Evolutionary conservation across 106 monocot species (phyloP), one percentile per base, ranked within the genome.

Genomic region (Dendrobium catenatum): DNA sequence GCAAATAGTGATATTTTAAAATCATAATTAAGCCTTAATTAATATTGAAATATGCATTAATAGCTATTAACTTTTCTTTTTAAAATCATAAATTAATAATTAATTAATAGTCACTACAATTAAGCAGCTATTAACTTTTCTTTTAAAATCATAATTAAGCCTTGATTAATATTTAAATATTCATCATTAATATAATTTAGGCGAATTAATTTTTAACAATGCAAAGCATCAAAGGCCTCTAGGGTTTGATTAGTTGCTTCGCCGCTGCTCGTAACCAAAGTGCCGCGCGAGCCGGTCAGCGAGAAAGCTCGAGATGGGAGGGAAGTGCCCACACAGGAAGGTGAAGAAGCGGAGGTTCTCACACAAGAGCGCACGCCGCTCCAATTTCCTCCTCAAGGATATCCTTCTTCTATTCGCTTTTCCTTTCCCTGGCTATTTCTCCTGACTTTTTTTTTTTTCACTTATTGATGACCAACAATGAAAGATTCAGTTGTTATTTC

Each of bases 311-410:
- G 72, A 56, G 70, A 98, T 98, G 97, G 97, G 97, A 43, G 97
- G 97, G 24, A 98, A 94, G 88, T 98, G 97, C 74, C 97, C 97
- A 44, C 88, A 92, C 78, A 86, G 97, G 88, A 94, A 93, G 79
- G 89, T 93, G 79, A 98, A 98, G 94, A 95, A 94, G 89, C 85
- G 97, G 59, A 72, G 94, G 58, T 83, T 93, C 73, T 92, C 97
- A 24, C 91, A 98, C 91, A 94, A 98, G 61, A 84, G 89, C 2
- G 83, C 84, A 42, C 94, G 94, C 46, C 94, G 97, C 73, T 80
- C 89, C 92, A 98, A 91, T 49, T 98, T 98, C 84, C 82, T 86
- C 10, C 68, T 94, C 68, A 98, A 98, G 80, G 97, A 91, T 92
- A 95, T 95, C 91, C 88, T 84, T 84, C 44, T 78, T 72, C 33